Evolutionary conservation across 805 yeast species (phyloP), one percentile per base, ranked within the genome.

Genomic region (Maudiozyma barnettii): DNA sequence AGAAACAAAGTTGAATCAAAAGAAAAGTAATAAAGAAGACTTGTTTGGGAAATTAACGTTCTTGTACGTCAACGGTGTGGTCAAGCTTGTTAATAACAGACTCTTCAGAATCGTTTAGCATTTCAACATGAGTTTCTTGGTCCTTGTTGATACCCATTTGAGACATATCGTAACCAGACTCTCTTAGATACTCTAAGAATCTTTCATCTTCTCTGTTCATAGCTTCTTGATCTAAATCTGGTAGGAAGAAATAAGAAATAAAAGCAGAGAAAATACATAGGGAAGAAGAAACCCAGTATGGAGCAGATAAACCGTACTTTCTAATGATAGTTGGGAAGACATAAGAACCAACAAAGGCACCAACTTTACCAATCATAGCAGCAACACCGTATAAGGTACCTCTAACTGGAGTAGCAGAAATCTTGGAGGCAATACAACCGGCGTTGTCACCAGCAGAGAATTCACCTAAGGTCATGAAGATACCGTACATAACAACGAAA

Each of bases 381-480:
- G 95, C 91, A 56, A 88, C 73, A 58, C 93, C 93, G 62, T 90
- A 90, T 68, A 84, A 86, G 58, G 84, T 84, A 49, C 96, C 97
- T 70, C 97, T 81, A 48, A 89, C 76, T 20, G 95, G 81, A 9
- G 96, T 82, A 41, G 96, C 84, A 42, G 82, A 76, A 6, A 95
- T 83, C 68, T 89, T 89, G 39, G 95, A 77, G 19, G 95, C 95
- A 52, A 90, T 72, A 47, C 85, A 69, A 55, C 97, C 97, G 64
- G 85, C 83, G 67, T 85, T 87, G 67, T 89, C 87, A 69, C 97
- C 98, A 13, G 95, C 90, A 29, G 96, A 95, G 66, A 90, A 84
- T 67, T 91, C 97, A 59, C 97, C 97, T 43, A 87, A 73, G 6
- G 95, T 74, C 64, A 79, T 71, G 66, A 88, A 91, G 54, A 91